Evolutionary conservation across 1,284 basidiomycete genomes (phyloP), one percentile per base, ranked within the genome.

Genomic region (Sporisorium reilianum): DNA sequence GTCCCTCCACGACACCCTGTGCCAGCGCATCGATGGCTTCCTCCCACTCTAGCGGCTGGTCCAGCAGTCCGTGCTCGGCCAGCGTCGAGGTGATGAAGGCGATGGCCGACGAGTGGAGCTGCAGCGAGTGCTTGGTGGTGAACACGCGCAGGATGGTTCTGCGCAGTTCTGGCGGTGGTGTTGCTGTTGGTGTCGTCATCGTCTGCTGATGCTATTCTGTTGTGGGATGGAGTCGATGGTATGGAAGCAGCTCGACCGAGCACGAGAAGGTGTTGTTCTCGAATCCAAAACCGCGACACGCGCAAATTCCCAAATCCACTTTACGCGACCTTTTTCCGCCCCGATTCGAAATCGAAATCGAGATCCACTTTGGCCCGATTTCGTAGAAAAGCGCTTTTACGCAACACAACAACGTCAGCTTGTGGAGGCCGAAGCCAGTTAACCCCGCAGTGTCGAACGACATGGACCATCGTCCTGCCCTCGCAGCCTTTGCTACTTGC

Each of bases 11-110:
- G 3, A 83, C 54, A 9, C 80, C 83, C 25, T 63, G 72, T 0
- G 82, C 83, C 9, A 84, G 75, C 41, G 78, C 78, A n/a, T 84
- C 80, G 44, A 84, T 73, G 12, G 83, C 81, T 34, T 84, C 83
- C n/a, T 64, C 55, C 80, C 74, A 77, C 40, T 73, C 71, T 2
- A 67, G 67, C 23, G 77, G 68, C 16, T 79, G 75, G 20, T 65
- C 54, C 9, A 82, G 54, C 12, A 84, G 63, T 9, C 73, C 80
- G 59, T 84, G 83, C 11, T 69, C 65, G 20, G 76, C 73, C 0
- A 84, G 61, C 3, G 81, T 82, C 20, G 60, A 59, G 22, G 73
- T 77, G 52, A 84, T 81, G 60, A 82, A 84, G 14, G 68, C 42
- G 46, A 84, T 71, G 10, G 83, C 80, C 20, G 80, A 81, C 5